A percentile compares a stretch with the other conserved stretches of the same genome.
phyloP scores from a whole-genome alignment of 306 rosid genomes.

The Hippophae gyantsensis region DNA sequence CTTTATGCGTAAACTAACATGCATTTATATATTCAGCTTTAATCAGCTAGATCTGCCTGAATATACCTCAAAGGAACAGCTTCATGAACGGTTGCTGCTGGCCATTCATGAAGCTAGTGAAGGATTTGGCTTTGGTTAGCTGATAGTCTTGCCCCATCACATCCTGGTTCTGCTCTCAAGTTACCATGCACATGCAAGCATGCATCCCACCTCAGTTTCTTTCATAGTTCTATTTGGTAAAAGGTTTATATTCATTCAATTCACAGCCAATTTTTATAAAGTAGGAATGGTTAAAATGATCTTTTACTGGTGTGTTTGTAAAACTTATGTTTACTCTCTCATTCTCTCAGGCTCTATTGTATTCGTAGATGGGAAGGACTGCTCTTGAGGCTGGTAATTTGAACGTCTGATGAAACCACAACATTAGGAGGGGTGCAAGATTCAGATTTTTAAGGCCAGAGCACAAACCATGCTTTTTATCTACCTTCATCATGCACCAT shows the following conservation, averaged over 20 bases:
- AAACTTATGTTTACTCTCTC: no score
- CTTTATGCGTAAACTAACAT: constrained; percentile 13
- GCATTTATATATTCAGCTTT: constrained; percentile 48
- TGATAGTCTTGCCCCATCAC: constrained; percentile 24
- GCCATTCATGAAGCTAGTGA: constrained; percentile 97
- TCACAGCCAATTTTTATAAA: no score
- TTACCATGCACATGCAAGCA: constrained; percentile 51
- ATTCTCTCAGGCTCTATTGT: no score
- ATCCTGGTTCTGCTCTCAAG: constrained; percentile 26
- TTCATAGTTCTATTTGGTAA: not conserved
- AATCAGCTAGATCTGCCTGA: constrained; percentile 98
- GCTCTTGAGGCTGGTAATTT: no score
- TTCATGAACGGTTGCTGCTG: constrained; percentile 86
- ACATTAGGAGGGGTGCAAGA: no score
- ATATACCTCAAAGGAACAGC: constrained; percentile 86
- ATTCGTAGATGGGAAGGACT: no score
- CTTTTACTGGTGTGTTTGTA: no score
- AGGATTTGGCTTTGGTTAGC: constrained; percentile 94
- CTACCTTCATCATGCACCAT: no score
- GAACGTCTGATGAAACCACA: no score
- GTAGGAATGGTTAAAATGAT: no score
- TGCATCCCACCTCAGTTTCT: constrained; percentile 6
- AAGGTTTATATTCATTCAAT: not conserved
- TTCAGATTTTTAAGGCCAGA: no score
- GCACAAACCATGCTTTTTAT: no score